phyloP scores from a whole-genome alignment of 2,329 filamentous ascomycete genomes.

The Camillea tinctor region DNA sequence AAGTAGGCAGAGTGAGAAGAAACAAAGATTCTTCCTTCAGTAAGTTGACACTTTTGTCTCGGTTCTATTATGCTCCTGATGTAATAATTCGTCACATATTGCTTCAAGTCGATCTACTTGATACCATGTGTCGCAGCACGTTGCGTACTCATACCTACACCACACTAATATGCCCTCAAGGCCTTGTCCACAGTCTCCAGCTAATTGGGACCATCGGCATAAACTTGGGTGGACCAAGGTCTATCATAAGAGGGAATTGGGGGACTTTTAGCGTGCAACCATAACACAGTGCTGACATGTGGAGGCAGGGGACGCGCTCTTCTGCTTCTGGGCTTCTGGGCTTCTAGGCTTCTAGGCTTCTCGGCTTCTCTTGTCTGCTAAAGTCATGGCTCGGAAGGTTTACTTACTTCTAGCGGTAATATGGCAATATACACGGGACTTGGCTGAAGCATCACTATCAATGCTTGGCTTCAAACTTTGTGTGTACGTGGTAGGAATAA shows the following conservation, averaged over 20 bases:
- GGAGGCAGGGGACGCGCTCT: not conserved
- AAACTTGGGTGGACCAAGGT: conserved; percentile 3
- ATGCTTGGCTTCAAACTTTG: too few species aligned
- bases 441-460: not conserved
- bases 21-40: too few species aligned
- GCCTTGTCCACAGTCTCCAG: conserved; percentile 3
- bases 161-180: not conserved
- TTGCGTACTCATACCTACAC: not conserved
- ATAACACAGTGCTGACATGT: conserved; percentile 1
- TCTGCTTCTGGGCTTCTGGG: too few species aligned
- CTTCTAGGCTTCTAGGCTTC: too few species aligned
- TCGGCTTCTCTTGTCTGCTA: not conserved
- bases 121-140: not conserved
- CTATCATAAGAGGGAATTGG: not conserved
- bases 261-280: conserved; percentile 11
- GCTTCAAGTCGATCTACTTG: too few species aligned
- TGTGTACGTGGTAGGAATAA: not conserved
- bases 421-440: not conserved
- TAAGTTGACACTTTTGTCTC: too few species aligned
- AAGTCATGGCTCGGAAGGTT: not conserved
- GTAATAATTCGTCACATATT: too few species aligned
- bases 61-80: too few species aligned
- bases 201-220: conserved; percentile 4
- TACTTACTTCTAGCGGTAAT: too few species aligned
- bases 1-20: too few species aligned